Conservation (phyloP, 1,139 yeast species). For the Scheffersomyces lignicola region DNA sequence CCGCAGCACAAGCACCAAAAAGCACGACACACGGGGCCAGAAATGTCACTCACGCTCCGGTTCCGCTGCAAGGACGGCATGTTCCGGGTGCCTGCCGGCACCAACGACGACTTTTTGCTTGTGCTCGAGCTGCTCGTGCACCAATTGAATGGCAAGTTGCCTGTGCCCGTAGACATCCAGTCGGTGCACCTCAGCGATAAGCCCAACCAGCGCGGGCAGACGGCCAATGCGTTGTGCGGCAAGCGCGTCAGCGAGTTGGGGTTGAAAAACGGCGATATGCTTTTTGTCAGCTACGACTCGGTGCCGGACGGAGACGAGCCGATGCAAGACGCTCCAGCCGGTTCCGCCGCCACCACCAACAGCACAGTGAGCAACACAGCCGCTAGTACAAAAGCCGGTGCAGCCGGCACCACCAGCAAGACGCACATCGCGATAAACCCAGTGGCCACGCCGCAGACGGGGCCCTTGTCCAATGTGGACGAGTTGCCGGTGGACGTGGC, state of each 20-base stretch:
- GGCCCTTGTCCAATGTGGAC: conserved; percentile 14
- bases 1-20: no score
- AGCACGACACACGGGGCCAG: no score
- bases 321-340: conserved; percentile 10
- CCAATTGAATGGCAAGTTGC: conserved; percentile 28
- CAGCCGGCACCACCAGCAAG: conserved; percentile 10
- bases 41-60: conserved; percentile 41
- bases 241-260: conserved; percentile 54
- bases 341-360: conserved; percentile 11
- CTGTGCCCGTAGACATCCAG: conserved; percentile 19
- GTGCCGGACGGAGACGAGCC: conserved; percentile 8
- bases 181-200: conserved; percentile 40
- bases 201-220: conserved; percentile 52
- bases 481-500: conserved; percentile 65
- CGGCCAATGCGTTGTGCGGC: conserved; percentile 43
- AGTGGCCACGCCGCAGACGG: conserved; percentile 8
- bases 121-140: conserved; percentile 46
- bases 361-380: conserved; percentile 5
- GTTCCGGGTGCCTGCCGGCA: conserved; percentile 61
- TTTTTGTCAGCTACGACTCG: conserved; percentile 55
- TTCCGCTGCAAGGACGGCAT: conserved; percentile 85
- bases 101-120: conserved; percentile 44
- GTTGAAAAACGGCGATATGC: conserved; percentile 79
- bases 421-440: conserved; percentile 9
- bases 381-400: no score